Conservation (phyloP, 306 rosid species). For the Medicago ruthenica region DNA sequence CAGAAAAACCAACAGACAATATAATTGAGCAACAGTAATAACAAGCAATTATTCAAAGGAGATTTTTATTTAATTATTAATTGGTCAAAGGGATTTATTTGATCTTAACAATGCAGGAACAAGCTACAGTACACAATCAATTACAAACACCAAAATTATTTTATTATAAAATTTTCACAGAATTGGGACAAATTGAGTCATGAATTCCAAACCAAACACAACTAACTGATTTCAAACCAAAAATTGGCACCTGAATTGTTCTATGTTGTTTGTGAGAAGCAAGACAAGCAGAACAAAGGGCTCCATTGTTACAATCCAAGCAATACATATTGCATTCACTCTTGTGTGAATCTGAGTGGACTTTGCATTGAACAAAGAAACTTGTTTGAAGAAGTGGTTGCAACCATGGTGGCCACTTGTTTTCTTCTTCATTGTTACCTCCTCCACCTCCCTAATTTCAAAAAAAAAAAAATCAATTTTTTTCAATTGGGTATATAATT, state of each 20-base stretch:
- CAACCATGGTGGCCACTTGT: constrained; percentile 72
- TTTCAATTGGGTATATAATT: constrained; percentile 3
- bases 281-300: constrained; percentile 71
- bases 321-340: constrained; percentile 80
- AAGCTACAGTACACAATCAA: constrained; percentile 29
- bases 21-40: constrained; percentile 22
- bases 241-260: constrained; percentile 62
- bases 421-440: constrained; percentile 39
- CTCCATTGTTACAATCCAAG: constrained; percentile 74
- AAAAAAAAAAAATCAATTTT: not conserved
- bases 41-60: constrained; percentile 17
- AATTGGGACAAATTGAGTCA: constrained; percentile 31
- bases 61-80: not conserved
- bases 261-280: constrained; percentile 65
- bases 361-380: constrained; percentile 75
- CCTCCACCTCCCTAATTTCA: constrained; percentile 49
- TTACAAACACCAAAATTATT: constrained; percentile 12
- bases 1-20: constrained; percentile 34
- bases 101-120: constrained; percentile 41
- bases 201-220: constrained; percentile 6
- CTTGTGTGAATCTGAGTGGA: constrained; percentile 72
- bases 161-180: constrained; percentile 1
- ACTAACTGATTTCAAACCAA: not conserved
- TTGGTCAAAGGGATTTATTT: constrained; percentile 34
- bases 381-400: constrained; percentile 62